These are phyloP conservation scores for Sedum album DNA, from an alignment of 164 flowering plant genomes.

Conservation along the genomic window DNA sequence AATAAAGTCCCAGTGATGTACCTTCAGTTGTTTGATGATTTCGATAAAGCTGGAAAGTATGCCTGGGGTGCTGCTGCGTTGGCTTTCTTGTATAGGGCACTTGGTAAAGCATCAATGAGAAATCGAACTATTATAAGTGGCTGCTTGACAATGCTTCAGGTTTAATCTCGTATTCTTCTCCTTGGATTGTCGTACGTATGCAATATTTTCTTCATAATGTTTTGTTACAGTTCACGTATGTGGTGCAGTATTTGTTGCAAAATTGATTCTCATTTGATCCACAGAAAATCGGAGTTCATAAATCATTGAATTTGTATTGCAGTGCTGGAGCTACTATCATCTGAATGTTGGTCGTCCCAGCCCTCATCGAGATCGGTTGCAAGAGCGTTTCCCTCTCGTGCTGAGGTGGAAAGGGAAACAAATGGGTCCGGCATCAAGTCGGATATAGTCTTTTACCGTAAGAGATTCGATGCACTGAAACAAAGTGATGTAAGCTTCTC, in stretches of 20 bases:
- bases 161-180: slow-evolving; percentile 9
- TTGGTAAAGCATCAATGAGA: slow-evolving; percentile 61
- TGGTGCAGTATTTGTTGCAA: background rate
- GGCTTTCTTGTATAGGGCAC: slow-evolving; percentile 68
- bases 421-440: slow-evolving; percentile 60
- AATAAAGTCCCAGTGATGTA: slow-evolving; percentile 76
- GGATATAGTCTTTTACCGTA: slow-evolving; percentile 70
- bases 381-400: slow-evolving; percentile 63
- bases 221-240: background rate
- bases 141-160: slow-evolving; percentile 65
- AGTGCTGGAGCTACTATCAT: slow-evolving; percentile 62
- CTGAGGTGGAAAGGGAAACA: slow-evolving; percentile 74
- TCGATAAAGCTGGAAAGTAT: slow-evolving; percentile 48
- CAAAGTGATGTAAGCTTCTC: slow-evolving; percentile 41
- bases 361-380: slow-evolving; percentile 43
- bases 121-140: slow-evolving; percentile 73
- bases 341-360: slow-evolving; percentile 61
- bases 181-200: background rate
- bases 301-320: too few relatives aligned
- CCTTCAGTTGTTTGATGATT: slow-evolving; percentile 60
- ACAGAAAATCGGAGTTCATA: background rate
- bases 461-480: slow-evolving; percentile 51
- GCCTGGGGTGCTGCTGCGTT: slow-evolving; percentile 82
- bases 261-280: background rate
- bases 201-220: background rate